These are phyloP conservation scores for Parathielavia appendiculata DNA, from an alignment of 495 filamentous ascomycete genomes.

Conservation along the genomic window DNA sequence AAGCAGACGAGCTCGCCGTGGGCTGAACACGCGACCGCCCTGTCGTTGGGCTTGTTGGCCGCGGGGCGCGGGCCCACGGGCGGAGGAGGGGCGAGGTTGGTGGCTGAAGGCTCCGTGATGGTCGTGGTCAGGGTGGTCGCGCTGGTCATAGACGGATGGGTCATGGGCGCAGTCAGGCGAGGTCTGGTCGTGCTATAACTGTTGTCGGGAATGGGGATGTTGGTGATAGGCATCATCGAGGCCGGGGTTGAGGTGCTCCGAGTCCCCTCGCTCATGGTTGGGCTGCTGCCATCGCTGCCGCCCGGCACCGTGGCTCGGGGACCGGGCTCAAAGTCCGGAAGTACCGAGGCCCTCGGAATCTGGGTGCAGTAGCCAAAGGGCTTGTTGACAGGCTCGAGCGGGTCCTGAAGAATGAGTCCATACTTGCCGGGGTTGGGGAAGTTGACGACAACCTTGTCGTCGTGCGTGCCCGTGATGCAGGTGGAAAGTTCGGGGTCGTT, in stretches of 20 bases:
- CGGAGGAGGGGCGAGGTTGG: neutral
- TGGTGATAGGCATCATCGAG: neutral
- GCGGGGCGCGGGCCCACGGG: neutral
- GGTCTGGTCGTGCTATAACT: neutral
- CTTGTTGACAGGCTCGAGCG: slow-evolving; percentile 9
- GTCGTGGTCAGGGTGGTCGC: neutral
- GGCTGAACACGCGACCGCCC: neutral
- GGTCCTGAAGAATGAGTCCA: slow-evolving; percentile 18
- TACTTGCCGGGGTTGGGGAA: slow-evolving; percentile 25
- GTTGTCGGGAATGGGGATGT: neutral
- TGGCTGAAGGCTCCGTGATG: neutral
- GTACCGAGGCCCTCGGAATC: neutral
- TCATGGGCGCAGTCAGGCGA: neutral
- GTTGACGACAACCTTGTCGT: slow-evolving; percentile 23
- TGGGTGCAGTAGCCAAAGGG: slow-evolving; percentile 10
- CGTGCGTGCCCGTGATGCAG: slow-evolving; percentile 18
- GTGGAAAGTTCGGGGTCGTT: slow-evolving; percentile 7
- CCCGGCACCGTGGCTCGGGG: no score
- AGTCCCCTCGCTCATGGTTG: neutral
- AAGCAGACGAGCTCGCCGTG: slow-evolving; percentile 10
- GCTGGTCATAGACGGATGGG: neutral
- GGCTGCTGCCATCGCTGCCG: neutral
- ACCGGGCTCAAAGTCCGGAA: slow-evolving; percentile 9
- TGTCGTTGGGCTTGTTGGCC: neutral
- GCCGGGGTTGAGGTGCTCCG: neutral